Percentiles rank a stretch among this genome's conserved stretches.
Evolutionary conservation across 352 stramenopile species (phyloP).

Genomic region (Phytophthora fragariaefolia): DNA sequence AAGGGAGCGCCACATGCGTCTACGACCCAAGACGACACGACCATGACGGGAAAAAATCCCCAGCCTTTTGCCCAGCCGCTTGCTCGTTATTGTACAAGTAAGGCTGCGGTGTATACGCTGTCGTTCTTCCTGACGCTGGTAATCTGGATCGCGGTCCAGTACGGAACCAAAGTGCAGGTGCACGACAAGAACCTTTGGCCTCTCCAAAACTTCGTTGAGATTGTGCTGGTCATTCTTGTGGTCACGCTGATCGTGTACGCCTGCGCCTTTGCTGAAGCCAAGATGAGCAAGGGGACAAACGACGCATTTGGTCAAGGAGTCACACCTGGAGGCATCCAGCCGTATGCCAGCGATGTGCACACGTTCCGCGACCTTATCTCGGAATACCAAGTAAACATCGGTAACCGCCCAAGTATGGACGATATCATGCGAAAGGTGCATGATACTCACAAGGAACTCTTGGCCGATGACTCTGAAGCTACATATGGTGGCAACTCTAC

Average conservation of each 20-base stretch:
- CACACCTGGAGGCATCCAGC: background rate
- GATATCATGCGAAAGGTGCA: background rate
- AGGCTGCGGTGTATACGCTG: background rate
- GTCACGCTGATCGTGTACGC: background rate
- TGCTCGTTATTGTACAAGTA: background rate
- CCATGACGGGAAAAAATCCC: background rate
- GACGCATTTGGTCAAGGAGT: background rate
- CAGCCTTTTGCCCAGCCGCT: background rate
- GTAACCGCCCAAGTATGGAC: background rate
- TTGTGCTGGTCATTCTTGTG: background rate
- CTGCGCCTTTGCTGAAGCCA: background rate
- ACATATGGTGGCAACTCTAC: background rate
- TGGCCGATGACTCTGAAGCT: background rate
- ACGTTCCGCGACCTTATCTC: background rate
- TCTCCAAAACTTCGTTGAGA: conserved; percentile 1
- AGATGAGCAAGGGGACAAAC: background rate
- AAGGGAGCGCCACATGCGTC: background rate
- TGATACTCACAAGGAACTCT: background rate
- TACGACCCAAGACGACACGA: background rate
- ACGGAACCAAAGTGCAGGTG: background rate
- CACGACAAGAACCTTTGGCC: background rate
- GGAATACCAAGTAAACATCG: background rate
- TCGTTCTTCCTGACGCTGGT: background rate
- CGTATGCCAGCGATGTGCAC: background rate
- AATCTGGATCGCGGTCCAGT: background rate